Evolutionary conservation across 2,329 filamentous ascomycete genomes (phyloP).

Genomic region (Fusarium sacchari): DNA sequence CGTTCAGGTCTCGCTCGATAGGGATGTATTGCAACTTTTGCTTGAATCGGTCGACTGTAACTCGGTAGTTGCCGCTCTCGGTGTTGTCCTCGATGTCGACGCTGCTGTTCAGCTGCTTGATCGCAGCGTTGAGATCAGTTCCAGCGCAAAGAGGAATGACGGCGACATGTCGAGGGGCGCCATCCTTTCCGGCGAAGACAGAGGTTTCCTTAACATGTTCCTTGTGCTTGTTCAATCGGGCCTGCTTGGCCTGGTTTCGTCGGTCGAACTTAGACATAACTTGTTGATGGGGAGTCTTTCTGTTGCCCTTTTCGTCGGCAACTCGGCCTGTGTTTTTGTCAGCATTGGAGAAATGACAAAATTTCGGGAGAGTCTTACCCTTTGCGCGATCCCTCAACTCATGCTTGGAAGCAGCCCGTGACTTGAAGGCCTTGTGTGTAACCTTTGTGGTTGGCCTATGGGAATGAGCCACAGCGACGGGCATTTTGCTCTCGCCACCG

Average conservation of each 20-base stretch:
- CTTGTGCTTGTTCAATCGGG: slow-evolving; percentile 82
- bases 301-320: slow-evolving; percentile 74
- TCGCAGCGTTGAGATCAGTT: slow-evolving; percentile 72
- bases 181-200: slow-evolving; percentile 87
- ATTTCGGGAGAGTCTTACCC: slow-evolving; percentile 61
- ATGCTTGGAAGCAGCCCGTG: slow-evolving; percentile 88
- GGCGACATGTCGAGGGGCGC: slow-evolving; percentile 87
- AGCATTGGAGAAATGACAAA: background rate
- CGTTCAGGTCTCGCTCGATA: slow-evolving; percentile 76
- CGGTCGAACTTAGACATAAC: slow-evolving; percentile 98
- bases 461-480: slow-evolving; percentile 77
- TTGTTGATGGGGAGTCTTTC: slow-evolving; percentile 94
- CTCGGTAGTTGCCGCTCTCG: slow-evolving; percentile 67
- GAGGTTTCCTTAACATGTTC: slow-evolving; percentile 82
- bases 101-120: slow-evolving; percentile 78
- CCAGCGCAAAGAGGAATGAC: slow-evolving; percentile 85
- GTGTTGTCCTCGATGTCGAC: slow-evolving; percentile 79
- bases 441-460: slow-evolving; percentile 94
- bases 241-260: slow-evolving; percentile 93
- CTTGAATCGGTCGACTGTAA: slow-evolving; percentile 89
- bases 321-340: slow-evolving; percentile 72
- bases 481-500: slow-evolving; percentile 78
- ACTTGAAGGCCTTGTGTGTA: slow-evolving; percentile 91
- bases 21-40: slow-evolving; percentile 91
- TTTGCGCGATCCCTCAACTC: slow-evolving; percentile 86